Evolutionary conservation across 306 rosid species (phyloP), one percentile per base, ranked within the genome.

Genomic region (Corylus avellana): DNA sequence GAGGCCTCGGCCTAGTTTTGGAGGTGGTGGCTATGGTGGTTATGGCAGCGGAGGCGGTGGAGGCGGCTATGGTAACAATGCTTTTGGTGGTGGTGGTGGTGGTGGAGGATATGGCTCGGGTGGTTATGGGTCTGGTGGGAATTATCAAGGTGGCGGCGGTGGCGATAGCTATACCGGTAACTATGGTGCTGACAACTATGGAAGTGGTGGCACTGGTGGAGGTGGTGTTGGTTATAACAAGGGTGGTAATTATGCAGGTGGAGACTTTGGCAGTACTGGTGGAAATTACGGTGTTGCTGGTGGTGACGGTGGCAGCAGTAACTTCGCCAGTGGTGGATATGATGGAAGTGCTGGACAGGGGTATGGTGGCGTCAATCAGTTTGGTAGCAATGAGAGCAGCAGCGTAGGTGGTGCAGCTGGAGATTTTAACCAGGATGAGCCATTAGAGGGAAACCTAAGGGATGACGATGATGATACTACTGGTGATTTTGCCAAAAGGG

Each of bases 401-500:
- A 79, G 77, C 5, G 63, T 62, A 1, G 76, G 77, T 46, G 80
- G 57, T 62, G 77, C 78, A 70, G 59, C 64, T 16, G 90, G 84
- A 70, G 87, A 85, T 68, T 27, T 35, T 18, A 78, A 42, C 68
- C 76, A 12, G n/a, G 74, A 57, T 63, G 84, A 70, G 29, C 72
- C 86, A 2, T 48, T 12, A 18, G 91, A 86, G 51, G 93, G 79
- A 82, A 90, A 80, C 35, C 79, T 47, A 46, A 83, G 74, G 82
- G 98, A 91, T 7, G 93, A 81, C 13, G 79, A 66, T 2, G 85
- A 86, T 55, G 91, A 85, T 4, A 2, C 87, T 3, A 2, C 87
- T 0, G 77, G 75, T 47, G 62, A 89, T 82, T 87, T 89, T 66
- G 90, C 88, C 35, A 94, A 92, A 76, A 90, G 96, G 83, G 96